Evolutionary conservation across 1,284 basidiomycete genomes (phyloP).

Genomic region (Fomitopsis pinicola): DNA sequence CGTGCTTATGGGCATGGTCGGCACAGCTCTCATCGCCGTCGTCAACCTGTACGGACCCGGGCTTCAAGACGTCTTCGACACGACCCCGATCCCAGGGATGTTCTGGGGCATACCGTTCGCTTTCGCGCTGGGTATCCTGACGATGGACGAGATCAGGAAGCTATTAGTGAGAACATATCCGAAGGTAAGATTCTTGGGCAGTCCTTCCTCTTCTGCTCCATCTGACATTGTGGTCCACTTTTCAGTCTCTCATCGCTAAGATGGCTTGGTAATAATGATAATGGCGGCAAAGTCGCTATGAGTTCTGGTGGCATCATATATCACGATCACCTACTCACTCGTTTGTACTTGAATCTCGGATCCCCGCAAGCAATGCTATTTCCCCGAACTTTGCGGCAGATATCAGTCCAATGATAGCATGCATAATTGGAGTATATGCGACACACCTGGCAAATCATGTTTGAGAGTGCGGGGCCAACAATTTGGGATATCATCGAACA

Average conservation of each 20-base stretch:
- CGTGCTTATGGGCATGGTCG: constrained; percentile 33
- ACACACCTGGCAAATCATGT: too few relatives aligned
- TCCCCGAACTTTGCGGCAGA: too few relatives aligned
- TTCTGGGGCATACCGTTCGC: constrained; percentile 41
- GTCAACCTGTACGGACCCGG: constrained; percentile 38
- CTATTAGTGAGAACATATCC: constrained; percentile 37
- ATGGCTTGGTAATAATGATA: constrained; percentile 10
- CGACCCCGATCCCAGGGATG: constrained; percentile 36
- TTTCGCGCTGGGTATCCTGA: constrained; percentile 34
- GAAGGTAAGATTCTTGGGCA: constrained; percentile 21
- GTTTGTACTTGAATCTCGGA: too few relatives aligned
- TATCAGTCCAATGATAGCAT: too few relatives aligned
- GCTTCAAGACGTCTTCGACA: constrained; percentile 32
- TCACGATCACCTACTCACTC: too few relatives aligned
- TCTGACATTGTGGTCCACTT: not conserved
- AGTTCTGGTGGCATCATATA: too few relatives aligned
- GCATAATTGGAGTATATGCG: too few relatives aligned
- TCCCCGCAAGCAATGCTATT: too few relatives aligned
- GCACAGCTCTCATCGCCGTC: constrained; percentile 34
- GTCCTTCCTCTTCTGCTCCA: not conserved
- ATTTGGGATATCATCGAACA: too few relatives aligned
- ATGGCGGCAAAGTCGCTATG: too few relatives aligned
- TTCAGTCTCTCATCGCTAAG: constrained; percentile 11
- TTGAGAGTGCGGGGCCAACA: too few relatives aligned
- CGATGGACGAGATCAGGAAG: constrained; percentile 36